phyloP scores from a whole-genome alignment of 1,284 basidiomycete genomes.

The Malassezia pachydermatis region DNA sequence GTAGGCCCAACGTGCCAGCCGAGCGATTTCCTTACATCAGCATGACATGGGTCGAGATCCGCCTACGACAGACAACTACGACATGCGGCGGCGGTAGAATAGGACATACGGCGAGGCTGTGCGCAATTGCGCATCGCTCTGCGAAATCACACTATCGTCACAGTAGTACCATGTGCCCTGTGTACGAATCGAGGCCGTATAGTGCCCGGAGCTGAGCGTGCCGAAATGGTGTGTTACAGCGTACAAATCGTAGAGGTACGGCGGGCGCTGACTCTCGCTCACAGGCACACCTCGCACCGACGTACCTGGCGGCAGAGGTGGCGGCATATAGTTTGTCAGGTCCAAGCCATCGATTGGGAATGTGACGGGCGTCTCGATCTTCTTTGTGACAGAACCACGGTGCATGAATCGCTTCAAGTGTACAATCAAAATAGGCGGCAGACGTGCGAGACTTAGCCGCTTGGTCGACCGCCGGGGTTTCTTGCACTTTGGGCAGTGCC shows the following conservation, averaged over 20 bases:
- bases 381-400: constrained; percentile 86
- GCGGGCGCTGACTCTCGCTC: constrained; percentile 34
- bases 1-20: neutral
- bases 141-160: constrained; percentile 36
- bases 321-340: constrained; percentile 81
- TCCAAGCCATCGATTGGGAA: constrained; percentile 72
- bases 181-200: constrained; percentile 42
- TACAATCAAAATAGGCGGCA: constrained; percentile 84
- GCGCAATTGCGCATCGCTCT: constrained; percentile 29
- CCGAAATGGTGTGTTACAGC: constrained; percentile 49
- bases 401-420: constrained; percentile 92
- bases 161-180: constrained; percentile 40
- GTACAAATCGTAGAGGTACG: constrained; percentile 50
- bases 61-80: constrained; percentile 1
- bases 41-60: constrained; percentile 3
- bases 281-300: constrained; percentile 16
- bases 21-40: neutral
- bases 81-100: constrained; percentile 30
- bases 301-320: constrained; percentile 39
- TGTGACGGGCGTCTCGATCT: constrained; percentile 50
- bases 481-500: constrained; percentile 83
- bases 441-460: constrained; percentile 70
- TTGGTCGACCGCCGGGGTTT: constrained; percentile 70
- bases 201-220: constrained; percentile 43
- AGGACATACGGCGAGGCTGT: constrained; percentile 39